These are phyloP conservation scores for Rhododendron kiyosumense DNA, from an alignment of 148 eudicot species.

Conservation along the genomic window DNA sequence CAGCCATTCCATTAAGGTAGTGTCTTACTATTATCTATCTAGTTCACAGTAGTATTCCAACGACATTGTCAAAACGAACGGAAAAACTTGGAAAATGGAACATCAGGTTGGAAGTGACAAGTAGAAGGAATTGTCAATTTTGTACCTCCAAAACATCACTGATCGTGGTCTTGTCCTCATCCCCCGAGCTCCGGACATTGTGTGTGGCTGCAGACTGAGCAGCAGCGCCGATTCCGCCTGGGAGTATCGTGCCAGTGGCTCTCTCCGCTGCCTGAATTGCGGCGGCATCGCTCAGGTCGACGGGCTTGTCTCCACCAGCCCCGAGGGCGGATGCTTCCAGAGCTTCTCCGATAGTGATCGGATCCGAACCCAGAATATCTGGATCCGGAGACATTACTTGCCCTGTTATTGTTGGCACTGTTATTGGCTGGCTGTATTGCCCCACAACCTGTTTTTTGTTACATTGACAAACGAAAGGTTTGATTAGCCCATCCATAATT, in stretches of 20 bases:
- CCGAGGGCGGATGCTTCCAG: constrained; percentile 45
- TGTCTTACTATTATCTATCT: too few species aligned
- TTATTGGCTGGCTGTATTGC: constrained; percentile 19
- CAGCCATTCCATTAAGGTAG: neutral
- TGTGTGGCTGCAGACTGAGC: constrained; percentile 46
- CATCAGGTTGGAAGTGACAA: too few species aligned
- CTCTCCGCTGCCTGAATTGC: constrained; percentile 68
- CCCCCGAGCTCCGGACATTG: constrained; percentile 19
- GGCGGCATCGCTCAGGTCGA: constrained; percentile 47
- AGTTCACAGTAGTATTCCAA: too few species aligned
- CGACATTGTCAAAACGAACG: too few species aligned
- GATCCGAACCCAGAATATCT: neutral
- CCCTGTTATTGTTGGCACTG: neutral
- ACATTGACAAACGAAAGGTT: neutral
- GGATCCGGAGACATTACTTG: neutral
- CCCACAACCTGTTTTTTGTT: constrained; percentile 33
- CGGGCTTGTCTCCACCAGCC: constrained; percentile 53
- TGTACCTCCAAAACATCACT: constrained; percentile 41
- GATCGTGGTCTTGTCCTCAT: constrained; percentile 37
- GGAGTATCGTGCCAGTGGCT: constrained; percentile 32
- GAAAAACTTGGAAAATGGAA: too few species aligned
- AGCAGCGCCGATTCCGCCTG: constrained; percentile 43
- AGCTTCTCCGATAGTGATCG: constrained; percentile 41
- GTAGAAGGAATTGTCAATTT: too few species aligned
- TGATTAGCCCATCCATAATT: too few species aligned